Evolutionary conservation across 2,329 filamentous ascomycete genomes (phyloP).

Genomic region (Sarocladium kiliense): DNA sequence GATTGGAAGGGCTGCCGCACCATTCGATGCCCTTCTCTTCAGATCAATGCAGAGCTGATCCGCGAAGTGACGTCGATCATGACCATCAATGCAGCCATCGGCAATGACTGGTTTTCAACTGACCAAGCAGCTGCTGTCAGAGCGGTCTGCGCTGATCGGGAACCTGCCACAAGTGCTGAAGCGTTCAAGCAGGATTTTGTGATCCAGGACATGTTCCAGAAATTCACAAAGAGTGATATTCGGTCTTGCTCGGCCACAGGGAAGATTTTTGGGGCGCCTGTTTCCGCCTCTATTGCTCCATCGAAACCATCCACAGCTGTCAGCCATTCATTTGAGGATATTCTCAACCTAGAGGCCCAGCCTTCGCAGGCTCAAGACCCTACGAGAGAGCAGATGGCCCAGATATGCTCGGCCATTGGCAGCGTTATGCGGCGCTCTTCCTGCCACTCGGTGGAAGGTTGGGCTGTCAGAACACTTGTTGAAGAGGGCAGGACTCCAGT

Average conservation of each 20-base stretch:
- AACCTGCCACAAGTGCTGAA: no score
- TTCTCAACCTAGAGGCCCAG: no score
- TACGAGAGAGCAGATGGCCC: not conserved
- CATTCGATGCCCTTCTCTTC: slow-evolving; percentile 12
- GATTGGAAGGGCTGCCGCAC: slow-evolving; percentile 11
- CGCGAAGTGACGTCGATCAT: slow-evolving; percentile 16
- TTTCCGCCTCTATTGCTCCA: no score
- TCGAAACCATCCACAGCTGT: not conserved
- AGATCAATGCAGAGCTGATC: slow-evolving; percentile 19
- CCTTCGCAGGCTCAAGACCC: not conserved
- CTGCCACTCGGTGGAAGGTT: not conserved
- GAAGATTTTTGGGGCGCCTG: no score
- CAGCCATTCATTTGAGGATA: no score
- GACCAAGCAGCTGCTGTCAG: not conserved
- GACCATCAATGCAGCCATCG: slow-evolving; percentile 10
- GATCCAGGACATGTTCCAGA: not conserved
- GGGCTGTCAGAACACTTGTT: not conserved
- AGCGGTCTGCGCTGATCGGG: no score
- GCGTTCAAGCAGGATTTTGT: no score
- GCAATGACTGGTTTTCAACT: slow-evolving; percentile 6
- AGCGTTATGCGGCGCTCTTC: not conserved
- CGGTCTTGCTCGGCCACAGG: not conserved
- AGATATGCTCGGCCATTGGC: not conserved
- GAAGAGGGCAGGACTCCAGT: not conserved
- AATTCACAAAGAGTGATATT: not conserved